Conservation (phyloP, 176 grass and related monocot genomes). For the Neostapfia colusana region DNA sequence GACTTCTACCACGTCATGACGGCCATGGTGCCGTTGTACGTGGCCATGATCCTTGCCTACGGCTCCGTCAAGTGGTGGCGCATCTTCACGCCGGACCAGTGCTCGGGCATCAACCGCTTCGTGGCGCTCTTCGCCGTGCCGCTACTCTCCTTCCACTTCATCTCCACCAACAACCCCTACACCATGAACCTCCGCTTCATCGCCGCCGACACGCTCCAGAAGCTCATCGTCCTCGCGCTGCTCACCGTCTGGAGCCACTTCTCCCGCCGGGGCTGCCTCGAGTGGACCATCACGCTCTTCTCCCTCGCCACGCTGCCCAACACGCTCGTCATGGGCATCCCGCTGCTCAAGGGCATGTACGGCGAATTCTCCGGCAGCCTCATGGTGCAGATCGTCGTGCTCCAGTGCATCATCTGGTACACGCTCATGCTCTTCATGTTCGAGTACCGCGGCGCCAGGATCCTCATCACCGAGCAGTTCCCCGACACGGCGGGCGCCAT, state of each 20-base stretch:
- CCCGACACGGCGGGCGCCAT: constrained; percentile 89
- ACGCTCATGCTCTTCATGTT: constrained; percentile 99
- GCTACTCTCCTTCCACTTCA: constrained; percentile 98
- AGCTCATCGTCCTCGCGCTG: constrained; percentile 82
- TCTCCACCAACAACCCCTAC: constrained; percentile 94
- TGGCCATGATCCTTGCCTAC: constrained; percentile 98
- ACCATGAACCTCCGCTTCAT: constrained; percentile 98
- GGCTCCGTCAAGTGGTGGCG: constrained; percentile 97
- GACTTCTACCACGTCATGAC: constrained; percentile 99
- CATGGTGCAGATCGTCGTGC: constrained; percentile 98
- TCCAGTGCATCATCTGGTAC: constrained; percentile 99
- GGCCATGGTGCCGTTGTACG: constrained; percentile 97
- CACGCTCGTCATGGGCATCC: constrained; percentile 99
- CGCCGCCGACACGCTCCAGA: constrained; percentile 96
- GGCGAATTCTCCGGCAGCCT: constrained; percentile 74
- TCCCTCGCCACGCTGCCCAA: constrained; percentile 96
- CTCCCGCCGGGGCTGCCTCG: constrained; percentile 68
- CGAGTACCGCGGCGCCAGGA: constrained; percentile 86
- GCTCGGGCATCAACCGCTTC: constrained; percentile 99
- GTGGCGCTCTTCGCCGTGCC: constrained; percentile 98
- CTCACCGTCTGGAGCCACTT: constrained; percentile 70
- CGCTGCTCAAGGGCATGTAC: constrained; percentile 99
- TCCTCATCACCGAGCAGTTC: constrained; percentile 97
- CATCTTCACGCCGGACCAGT: constrained; percentile 98
- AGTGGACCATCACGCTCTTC: constrained; percentile 99